Percentiles rank a stretch among this genome's conserved stretches.
Conservation (phyloP, 2,329 filamentous ascomycete species). For the Clonostachys rhizophaga region DNA sequence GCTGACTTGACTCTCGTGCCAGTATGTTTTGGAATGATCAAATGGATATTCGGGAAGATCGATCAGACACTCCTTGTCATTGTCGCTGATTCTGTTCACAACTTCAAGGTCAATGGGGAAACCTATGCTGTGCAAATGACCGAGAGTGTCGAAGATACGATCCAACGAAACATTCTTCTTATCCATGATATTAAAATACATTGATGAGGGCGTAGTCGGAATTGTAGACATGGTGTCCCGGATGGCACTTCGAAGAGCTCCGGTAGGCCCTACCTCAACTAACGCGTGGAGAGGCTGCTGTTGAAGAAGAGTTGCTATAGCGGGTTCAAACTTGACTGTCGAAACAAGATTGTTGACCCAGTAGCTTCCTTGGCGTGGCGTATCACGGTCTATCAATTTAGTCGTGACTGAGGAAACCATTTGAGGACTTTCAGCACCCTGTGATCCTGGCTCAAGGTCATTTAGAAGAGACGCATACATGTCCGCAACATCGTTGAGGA, state of each 20-base stretch:
- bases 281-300: no score
- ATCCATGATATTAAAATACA: no score
- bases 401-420: constrained; percentile 1
- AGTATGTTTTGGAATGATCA: constrained; percentile 47
- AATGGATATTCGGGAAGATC: constrained; percentile 48
- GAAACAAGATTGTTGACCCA: constrained; percentile 8
- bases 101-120: no score
- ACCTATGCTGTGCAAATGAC: no score
- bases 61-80: constrained; percentile 10
- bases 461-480: constrained; percentile 10
- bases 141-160: no score
- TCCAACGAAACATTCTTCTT: no score
- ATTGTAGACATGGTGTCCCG: no score
- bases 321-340: constrained; percentile 3
- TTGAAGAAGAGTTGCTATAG: no score
- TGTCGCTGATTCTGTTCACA: no score
- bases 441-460: constrained; percentile 11
- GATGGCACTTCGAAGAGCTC: no score
- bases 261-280: no score
- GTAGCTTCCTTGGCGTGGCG: background rate
- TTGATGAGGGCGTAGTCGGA: no score
- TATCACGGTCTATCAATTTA: background rate
- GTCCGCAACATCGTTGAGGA: constrained; percentile 19
- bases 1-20: constrained; percentile 28
- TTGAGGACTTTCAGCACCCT: constrained; percentile 16